Evolutionary conservation across 306 rosid genomes (phyloP), one percentile per base, ranked within the genome.

Genomic region (Acacia melanoxylon): DNA sequence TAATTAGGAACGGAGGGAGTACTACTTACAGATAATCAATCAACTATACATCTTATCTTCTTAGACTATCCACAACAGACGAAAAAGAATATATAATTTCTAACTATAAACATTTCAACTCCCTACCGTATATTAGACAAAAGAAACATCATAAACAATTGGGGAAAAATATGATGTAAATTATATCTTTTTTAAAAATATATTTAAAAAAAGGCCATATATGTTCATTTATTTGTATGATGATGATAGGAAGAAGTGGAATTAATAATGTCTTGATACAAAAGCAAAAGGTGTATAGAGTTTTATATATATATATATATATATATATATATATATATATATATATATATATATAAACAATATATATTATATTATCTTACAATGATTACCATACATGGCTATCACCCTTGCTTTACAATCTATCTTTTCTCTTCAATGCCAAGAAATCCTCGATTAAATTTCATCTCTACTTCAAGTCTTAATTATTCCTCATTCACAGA

Each of bases 201-300:
- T 24, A 19, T 25, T 54, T 6, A 0, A 20, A 59, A 67, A 83
- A 78, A 58, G 19, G 31, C 20, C 54, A 65, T 35, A 49, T 49
- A 15, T 3, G 15, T 46, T 13, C 15, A 45, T 45, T 45, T 13
- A 46, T 58, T 72, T 41, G 76, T 59, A 75, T 83, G 33, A 86
- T 84, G 81, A 80, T 87, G 81, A 77, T 59, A 69, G 19, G 51
- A 52, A 46, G 79, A 75, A 84, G 93, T 89, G 88, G 82, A 82
- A 78, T 67, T 91, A 87, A 91, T 91, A 58, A 83, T 88, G 83
- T 86, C 89, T 88, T 83, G 75, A 82, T 84, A 81, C 62, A 83
- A 91, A 93, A 90, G 93, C 92, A 81, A 89, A 90, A 88, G 81
- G 58, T 54, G 68, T 72, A 8, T 46, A 29, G 31, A 0, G 31